A percentile compares a stretch with the other conserved stretches of the same genome.
Evolutionary conservation across 78 protist genomes (phyloP).

Genomic region (Capsaspora owczarzaki): DNA sequence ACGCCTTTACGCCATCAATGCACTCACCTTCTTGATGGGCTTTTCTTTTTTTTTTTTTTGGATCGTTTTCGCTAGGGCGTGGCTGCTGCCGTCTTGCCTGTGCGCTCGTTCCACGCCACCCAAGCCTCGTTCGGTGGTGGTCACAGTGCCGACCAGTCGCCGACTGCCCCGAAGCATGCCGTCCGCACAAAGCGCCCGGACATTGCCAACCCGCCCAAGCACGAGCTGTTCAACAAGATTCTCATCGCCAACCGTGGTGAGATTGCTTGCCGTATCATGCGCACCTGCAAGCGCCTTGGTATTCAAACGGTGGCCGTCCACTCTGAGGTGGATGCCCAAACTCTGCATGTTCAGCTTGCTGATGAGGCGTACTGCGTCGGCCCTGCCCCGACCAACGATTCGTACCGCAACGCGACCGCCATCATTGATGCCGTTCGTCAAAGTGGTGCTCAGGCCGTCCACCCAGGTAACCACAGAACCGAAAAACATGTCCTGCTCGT

Average conservation of each 20-base stretch:
- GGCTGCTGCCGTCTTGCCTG: too few relatives aligned
- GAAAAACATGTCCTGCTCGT: too few relatives aligned
- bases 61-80: too few relatives aligned
- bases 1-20: too few relatives aligned
- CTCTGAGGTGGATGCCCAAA: constrained; percentile 74
- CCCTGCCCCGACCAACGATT: constrained; percentile 66
- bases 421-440: constrained; percentile 62
- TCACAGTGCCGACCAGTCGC: too few relatives aligned
- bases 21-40: too few relatives aligned
- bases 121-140: too few relatives aligned
- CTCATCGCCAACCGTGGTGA: constrained; percentile 97
- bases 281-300: constrained; percentile 82
- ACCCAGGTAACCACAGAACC: constrained; percentile 98
- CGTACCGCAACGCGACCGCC: constrained; percentile 71
- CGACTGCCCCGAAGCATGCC: too few relatives aligned
- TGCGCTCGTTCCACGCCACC: too few relatives aligned
- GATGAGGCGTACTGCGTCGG: constrained; percentile 51
- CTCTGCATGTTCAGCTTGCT: constrained; percentile 32
- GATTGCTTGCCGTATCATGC: constrained; percentile 92
- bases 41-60: too few relatives aligned
- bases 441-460: constrained; percentile 89
- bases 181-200: too few relatives aligned
- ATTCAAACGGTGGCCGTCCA: constrained; percentile 92
- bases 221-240: constrained; percentile 68
- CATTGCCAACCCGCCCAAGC: too few relatives aligned